Base-by-base conservation (phyloP, 2,329 filamentous ascomycete genomes). In the Aspergillus udagawae region DNA sequence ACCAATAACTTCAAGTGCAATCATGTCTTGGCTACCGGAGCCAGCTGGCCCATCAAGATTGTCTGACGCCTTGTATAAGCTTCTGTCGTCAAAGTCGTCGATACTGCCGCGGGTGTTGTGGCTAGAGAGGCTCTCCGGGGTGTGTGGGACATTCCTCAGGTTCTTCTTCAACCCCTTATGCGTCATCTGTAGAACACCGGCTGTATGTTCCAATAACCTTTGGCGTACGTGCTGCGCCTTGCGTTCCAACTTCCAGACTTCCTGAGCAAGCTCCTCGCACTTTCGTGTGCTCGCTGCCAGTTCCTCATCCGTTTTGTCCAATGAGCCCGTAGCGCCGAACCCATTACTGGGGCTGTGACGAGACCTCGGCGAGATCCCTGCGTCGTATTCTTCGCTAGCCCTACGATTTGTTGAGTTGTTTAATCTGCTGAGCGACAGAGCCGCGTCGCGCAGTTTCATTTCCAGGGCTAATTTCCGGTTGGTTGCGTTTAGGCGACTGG, bases 371-470 rank as follows among this genome's bases (percentile, higher is more conserved):
- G 67, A 73, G 12, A 59, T 69, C 50, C 68, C 63, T 56, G 57
- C 41, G 21, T 65, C 64, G 28, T 70, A 68, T 9, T 80, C 73
- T 59, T 75, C 73, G 66, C 78, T 82, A 58, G 73, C 75, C 51
- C 75, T 80, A 62, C 83, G 82, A n/a, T 79, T 79, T 35, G 82
- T 81, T n/a, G 86, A 82, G 8, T 84, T 84, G 70, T 95, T 91
- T 29, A 99, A 80, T 66, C 89, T 87, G 57, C 88, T 87, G 75
- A 99, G 87, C 44, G 92, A 96, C 62, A 88, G 84, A 10, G 94
- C 91, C 1, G 94, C 94, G 81, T 97, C 93, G 66, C 92, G 89
- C 67, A 97, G 91, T 78, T 97, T 99, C 54, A 87, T 89, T 73
- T 99, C 94, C 49, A 97, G 86, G 32, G 87, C 86, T 41, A 99